A percentile compares a stretch with the other conserved stretches of the same genome.
These are phyloP conservation scores for Solanum megistacrolobum DNA, from an alignment of 257 asterid genomes.

Conservation along the genomic window DNA sequence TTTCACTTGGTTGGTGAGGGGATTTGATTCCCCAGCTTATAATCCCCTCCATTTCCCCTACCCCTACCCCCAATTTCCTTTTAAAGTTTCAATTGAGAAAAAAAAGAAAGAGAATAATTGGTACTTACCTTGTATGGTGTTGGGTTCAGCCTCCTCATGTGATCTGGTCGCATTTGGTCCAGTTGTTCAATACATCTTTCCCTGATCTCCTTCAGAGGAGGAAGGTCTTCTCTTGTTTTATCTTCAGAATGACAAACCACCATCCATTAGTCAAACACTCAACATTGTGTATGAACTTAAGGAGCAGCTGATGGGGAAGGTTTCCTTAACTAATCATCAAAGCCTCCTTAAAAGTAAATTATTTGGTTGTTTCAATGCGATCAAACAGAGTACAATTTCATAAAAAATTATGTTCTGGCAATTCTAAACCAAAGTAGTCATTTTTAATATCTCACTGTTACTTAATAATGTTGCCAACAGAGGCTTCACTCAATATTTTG, in stretches of 20 bases:
- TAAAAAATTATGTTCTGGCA: not conserved
- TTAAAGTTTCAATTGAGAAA: not conserved
- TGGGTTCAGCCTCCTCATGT: conserved; percentile 97
- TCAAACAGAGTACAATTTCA: not conserved
- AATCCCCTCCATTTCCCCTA: not conserved
- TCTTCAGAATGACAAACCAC: conserved; percentile 25
- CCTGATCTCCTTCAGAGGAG: conserved; percentile 48
- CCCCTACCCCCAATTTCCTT: not conserved
- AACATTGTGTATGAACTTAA: not conserved
- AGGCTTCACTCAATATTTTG: not conserved
- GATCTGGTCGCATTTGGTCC: conserved; percentile 84
- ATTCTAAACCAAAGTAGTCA: not conserved
- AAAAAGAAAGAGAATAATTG: not conserved
- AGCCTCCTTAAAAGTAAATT: not conserved
- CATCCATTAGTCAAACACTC: not conserved
- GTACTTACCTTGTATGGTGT: conserved; percentile 88
- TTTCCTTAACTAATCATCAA: not conserved
- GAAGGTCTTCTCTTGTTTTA: conserved; percentile 57
- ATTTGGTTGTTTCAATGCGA: not conserved
- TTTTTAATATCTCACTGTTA: not conserved
- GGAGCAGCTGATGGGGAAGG: not conserved
- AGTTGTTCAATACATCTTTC: conserved; percentile 68
- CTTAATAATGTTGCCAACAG: not conserved
- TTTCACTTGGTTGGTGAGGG: not conserved
- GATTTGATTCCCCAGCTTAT: not conserved